A percentile compares a stretch with the other conserved stretches of the same genome.
These are phyloP conservation scores for Jatropha curcas DNA, from an alignment of 345 rosid species.

Conservation along the genomic window DNA sequence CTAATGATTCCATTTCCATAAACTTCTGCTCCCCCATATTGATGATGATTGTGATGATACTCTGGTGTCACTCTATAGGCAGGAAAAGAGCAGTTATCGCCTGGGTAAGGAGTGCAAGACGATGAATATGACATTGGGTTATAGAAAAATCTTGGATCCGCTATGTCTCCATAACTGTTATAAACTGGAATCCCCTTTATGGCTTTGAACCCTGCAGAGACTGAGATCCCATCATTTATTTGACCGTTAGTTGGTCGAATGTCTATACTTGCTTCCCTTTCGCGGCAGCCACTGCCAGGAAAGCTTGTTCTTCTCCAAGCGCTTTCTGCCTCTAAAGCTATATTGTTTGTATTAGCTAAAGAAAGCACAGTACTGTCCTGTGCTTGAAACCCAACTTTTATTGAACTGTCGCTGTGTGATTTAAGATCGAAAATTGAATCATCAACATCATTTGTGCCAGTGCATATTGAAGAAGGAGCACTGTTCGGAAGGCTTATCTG, in stretches of 20 bases:
- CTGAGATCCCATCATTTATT: slow-evolving; percentile 32
- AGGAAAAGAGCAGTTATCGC: slow-evolving; percentile 1
- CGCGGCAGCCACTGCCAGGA: background rate
- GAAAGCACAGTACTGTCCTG: slow-evolving; percentile 41
- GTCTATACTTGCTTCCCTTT: slow-evolving; percentile 9
- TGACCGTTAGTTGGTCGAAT: background rate
- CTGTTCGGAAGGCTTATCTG: slow-evolving; percentile 58
- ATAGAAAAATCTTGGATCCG: slow-evolving; percentile 30
- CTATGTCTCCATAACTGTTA: slow-evolving; percentile 17
- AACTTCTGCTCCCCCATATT: slow-evolving; percentile 21
- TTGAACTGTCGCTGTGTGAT: slow-evolving; percentile 33
- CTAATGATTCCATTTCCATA: slow-evolving; percentile 36
- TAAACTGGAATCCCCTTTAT: slow-evolving; percentile 54
- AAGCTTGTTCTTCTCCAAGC: slow-evolving; percentile 17
- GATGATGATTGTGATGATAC: slow-evolving; percentile 12
- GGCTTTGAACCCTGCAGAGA: slow-evolving; percentile 39
- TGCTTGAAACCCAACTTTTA: slow-evolving; percentile 21
- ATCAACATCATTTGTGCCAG: slow-evolving; percentile 12
- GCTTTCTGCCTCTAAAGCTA: slow-evolving; percentile 27
- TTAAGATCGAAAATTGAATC: slow-evolving; percentile 28
- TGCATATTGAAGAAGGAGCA: slow-evolving; percentile 35
- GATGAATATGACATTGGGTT: slow-evolving; percentile 22
- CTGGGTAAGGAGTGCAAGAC: slow-evolving; percentile 14
- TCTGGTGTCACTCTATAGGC: background rate
- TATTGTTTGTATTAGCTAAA: slow-evolving; percentile 27